Base-by-base conservation (phyloP, 257 asterid species). In the Fraxinus excelsior region DNA sequence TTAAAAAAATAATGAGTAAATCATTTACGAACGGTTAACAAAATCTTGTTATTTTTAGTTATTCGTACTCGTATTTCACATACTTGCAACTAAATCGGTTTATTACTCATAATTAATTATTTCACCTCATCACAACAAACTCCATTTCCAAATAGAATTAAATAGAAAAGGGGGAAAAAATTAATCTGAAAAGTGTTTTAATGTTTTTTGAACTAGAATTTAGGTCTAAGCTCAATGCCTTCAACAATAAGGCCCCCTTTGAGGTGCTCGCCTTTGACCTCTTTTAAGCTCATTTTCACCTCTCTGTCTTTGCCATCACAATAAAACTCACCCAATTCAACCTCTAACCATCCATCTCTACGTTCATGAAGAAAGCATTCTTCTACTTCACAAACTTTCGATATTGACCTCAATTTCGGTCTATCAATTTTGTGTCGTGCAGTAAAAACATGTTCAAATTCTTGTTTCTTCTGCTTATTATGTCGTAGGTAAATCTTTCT, bases 151-250 rank as follows among this genome's bases (percentile, higher is more conserved):
- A 19, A n/a, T 16, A 53, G 10, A 53, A 53, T 4, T 51, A 5
- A 18, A 51, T 3, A 19, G 1, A 53, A 4, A 53, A n/a, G 7
- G 11, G 0, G 1, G 0, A 21, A 58, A 53, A 53, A 13, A 49
- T 2, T 53, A 53, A 53, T 2, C 11, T 53, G 28, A 53, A 53
- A 3, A 31, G 34, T 31, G 34, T 42, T 53, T n/a, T 19, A 23
- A 58, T 21, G 66, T 21, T 21, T 58, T 7, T 3, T 21, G 29
- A 58, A 58, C 28, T 23, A 71, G 19, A 38, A 35, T 81, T 87
- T 88, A 2, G 98, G 98, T 80, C 97, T 87, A 44, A 93, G 74
- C 82, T 93, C 98, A 80, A 93, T 86, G 34, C 98, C 97, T 71
- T 93, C 97, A 78, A 93, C 84, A 76, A 93, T 74, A 11, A 93